These are phyloP conservation scores for Tetrahymena thermophila DNA, from an alignment of 73 alveolate genomes.

Conservation along the genomic window DNA sequence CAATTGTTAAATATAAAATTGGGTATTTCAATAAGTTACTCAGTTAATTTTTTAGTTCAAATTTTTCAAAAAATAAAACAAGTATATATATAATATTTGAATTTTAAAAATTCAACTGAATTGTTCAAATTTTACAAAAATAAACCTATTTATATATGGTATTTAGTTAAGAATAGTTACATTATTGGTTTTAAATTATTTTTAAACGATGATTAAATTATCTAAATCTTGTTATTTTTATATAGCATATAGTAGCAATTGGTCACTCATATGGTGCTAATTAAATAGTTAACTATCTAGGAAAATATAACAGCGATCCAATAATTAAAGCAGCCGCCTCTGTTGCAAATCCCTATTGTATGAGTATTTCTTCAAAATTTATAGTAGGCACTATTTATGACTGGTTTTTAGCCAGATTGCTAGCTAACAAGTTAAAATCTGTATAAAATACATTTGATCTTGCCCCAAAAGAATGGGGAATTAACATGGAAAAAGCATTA, in stretches of 20 bases:
- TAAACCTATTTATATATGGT: no score
- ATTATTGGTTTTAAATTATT: no score
- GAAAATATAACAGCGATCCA: not conserved
- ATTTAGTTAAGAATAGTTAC: not conserved
- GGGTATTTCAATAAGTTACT: not conserved
- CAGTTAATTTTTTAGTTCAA: no score
- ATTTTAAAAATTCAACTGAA: no score
- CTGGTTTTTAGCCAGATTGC: not conserved
- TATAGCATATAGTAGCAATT: not conserved
- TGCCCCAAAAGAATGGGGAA: not conserved
- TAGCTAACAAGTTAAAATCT: not conserved
- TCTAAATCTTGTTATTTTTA: not conserved
- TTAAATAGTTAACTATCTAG: not conserved
- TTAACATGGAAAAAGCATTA: not conserved
- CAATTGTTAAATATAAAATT: not conserved
- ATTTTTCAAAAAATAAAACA: no score
- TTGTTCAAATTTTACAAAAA: no score
- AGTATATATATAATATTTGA: no score
- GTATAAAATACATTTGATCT: not conserved
- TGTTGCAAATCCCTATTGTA: not conserved
- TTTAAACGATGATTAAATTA: no score
- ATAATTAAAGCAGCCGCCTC: not conserved
- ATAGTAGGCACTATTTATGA: not conserved
- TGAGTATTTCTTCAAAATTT: not conserved
- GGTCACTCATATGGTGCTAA: not conserved